Percentiles rank a stretch among this genome's conserved stretches.
These are phyloP conservation scores for Cerioporus squamosus DNA, from an alignment of 1,284 basidiomycete species.

Conservation along the genomic window DNA sequence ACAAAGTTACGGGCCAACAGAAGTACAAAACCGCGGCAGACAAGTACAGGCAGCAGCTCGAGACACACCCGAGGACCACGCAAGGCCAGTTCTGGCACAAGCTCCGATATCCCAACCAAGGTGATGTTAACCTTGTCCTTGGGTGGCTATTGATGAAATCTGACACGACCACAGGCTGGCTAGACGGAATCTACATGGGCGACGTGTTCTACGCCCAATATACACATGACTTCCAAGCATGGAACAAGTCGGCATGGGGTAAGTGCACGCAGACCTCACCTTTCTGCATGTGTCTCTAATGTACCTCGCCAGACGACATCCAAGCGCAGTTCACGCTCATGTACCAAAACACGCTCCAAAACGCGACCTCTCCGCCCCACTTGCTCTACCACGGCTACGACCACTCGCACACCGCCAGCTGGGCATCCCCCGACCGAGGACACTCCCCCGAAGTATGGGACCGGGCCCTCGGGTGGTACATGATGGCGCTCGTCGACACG, in stretches of 20 bases:
- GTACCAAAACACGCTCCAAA: constrained; percentile 48
- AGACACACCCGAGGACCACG: not conserved
- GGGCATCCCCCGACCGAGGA: constrained; percentile 50
- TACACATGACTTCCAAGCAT: constrained; percentile 41
- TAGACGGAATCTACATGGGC: constrained; percentile 17
- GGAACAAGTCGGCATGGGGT: constrained; percentile 48
- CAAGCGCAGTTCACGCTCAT: constrained; percentile 47
- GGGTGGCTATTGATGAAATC: too few relatives aligned
- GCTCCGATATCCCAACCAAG: not conserved
- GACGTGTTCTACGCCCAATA: constrained; percentile 50
- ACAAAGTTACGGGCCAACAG: not conserved
- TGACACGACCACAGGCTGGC: not conserved
- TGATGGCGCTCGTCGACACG: constrained; percentile 54
- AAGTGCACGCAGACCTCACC: constrained; percentile 12
- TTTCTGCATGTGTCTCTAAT: not conserved
- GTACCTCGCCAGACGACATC: constrained; percentile 41
- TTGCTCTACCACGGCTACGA: constrained; percentile 57
- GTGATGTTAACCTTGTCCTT: not conserved
- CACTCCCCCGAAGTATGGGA: constrained; percentile 55
- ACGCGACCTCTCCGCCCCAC: constrained; percentile 31
- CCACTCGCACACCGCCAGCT: constrained; percentile 43
- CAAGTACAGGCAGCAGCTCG: not conserved
- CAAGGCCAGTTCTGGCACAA: not conserved
- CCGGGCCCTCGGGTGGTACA: constrained; percentile 53
- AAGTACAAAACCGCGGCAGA: not conserved